Evolutionary conservation across 139 green algal species (phyloP), one percentile per base, ranked within the genome.

Genomic region (Chlamydomonas asymmetrica): DNA sequence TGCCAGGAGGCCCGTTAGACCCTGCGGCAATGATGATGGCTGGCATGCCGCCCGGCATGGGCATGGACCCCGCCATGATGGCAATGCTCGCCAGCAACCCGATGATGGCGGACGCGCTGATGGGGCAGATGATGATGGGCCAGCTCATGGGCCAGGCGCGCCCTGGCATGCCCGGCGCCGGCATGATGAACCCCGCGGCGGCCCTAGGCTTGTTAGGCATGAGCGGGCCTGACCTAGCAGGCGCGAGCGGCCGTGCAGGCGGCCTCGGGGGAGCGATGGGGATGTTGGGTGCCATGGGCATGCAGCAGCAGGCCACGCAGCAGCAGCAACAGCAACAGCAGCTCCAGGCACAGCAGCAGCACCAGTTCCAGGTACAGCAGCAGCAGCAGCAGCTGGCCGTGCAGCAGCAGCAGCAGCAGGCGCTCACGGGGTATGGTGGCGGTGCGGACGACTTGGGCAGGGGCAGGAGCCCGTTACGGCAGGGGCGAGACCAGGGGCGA

Each of bases 11-110:
- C 48, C 16, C 16, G 7, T 45, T 52, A 37, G 62, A 37, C 62
- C 16, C 16, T 20, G 20, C 54, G 60, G 39, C 45, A 4, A 54
- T 65, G 63, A 65, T 52, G 49, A 56, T 54, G 48, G 49, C 25
- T 32, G 48, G 65, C 75, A 88, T 87, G 63, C 32, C 29, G 16
- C 74, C 75, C 76, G 41, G 27, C 31, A 65, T 64, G 67, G 31
- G 32, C 31, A 76, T 73, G 50, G 77, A 70, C n/a, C 25, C 61
- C 22, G 70, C 70, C 25, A 76, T 76, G 70, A n/a, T 40, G 34
- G 57, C 40, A 23, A 76, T 76, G 20, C 25, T 31, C 2, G 41
- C 39, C 31, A 68, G 31, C 56, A 68, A 76, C 54, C 70, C 70
- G 3, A 1, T 68, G 40, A 20, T 76, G 31, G 70, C 70, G 18